A percentile compares a stretch with the other conserved stretches of the same genome.
Conservation (phyloP, 768 basidiomycete species). For the Serendipita sp. region DNA sequence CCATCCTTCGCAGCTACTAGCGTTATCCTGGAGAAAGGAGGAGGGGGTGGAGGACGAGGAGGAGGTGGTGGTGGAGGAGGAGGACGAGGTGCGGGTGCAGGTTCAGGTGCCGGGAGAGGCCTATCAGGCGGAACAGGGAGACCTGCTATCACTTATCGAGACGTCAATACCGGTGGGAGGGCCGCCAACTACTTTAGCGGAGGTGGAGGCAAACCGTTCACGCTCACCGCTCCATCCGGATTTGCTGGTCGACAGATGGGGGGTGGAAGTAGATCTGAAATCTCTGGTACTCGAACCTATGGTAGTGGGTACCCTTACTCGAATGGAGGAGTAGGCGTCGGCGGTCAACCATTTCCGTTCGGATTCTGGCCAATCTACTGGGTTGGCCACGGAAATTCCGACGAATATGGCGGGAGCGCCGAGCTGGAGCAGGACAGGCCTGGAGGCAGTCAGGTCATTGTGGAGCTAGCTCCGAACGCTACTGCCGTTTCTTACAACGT, state of each 20-base stretch:
- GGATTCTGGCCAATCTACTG: conserved; percentile 5
- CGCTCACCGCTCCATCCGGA: not conserved
- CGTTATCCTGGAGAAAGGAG: not conserved
- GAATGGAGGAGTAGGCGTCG: not conserved
- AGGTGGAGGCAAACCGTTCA: not conserved
- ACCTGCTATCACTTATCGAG: not conserved
- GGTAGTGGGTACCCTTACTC: conserved; percentile 1
- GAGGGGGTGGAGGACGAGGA: not conserved
- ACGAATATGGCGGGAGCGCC: not conserved
- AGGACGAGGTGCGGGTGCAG: not conserved
- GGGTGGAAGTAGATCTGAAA: not conserved
- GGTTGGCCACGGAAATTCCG: not conserved
- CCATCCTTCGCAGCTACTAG: not conserved
- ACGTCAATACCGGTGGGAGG: not conserved
- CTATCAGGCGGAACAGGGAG: not conserved
- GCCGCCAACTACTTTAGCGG: not conserved
- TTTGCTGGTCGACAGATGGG: not conserved
- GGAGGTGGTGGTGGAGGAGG: not conserved
- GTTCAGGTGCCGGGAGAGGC: not conserved
- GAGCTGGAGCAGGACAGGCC: not conserved
- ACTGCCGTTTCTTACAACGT: not conserved
- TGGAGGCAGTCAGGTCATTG: not conserved
- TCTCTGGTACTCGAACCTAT: not conserved
- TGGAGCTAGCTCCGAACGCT: not conserved
- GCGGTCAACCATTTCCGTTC: not conserved